Base-by-base conservation (phyloP, 83 land plant genomes). In the Diphasiastrum complanatum region DNA sequence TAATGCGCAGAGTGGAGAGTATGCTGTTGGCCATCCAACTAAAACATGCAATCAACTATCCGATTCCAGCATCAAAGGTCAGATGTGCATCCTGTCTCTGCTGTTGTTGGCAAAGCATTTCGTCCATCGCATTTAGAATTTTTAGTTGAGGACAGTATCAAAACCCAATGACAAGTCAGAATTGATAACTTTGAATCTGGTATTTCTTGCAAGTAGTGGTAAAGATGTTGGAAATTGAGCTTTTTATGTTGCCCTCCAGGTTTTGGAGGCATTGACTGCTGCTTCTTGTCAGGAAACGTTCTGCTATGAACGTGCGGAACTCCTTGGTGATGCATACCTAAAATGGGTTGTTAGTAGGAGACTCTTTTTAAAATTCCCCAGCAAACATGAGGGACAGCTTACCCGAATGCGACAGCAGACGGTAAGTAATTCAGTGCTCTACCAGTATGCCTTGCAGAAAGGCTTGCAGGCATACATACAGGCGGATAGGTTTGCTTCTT, bases 201-300 rank as follows among this genome's bases (percentile, higher is more conserved):
- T 11, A 25, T 5, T 25, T 23, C 23, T 30, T 55, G 8, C 51
- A 6, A 12, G 19, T 5, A n/a, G n/a, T n/a, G n/a, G n/a, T n/a
- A n/a, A n/a, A n/a, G n/a, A n/a, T n/a, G n/a, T n/a, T n/a, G n/a
- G n/a, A n/a, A n/a, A n/a, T n/a, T n/a, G n/a, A n/a, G n/a, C n/a
- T n/a, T 6, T 40, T 28, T 50, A 29, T 32, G 37, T 33, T 51
- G 33, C 63, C 0, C 50, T 51, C 27, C 81, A 95, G 99, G 86
- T 95, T 4, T 72, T 95, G 64, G 99, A 95, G 77, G 99, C 99
- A 0, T 79, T 95, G 72, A 95, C 99, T 35, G 99, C 99, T 47
- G 99, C 99, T 36, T 95, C 99, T 26, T 95, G 99, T 70, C 99
- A 95, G 47, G 99, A 95, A 70, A 84, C 97, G 5, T 89, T 90